Evolutionary conservation across 208 protist species (phyloP), one percentile per base, ranked within the genome.

Genomic region (Trypanosoma boissoni): DNA sequence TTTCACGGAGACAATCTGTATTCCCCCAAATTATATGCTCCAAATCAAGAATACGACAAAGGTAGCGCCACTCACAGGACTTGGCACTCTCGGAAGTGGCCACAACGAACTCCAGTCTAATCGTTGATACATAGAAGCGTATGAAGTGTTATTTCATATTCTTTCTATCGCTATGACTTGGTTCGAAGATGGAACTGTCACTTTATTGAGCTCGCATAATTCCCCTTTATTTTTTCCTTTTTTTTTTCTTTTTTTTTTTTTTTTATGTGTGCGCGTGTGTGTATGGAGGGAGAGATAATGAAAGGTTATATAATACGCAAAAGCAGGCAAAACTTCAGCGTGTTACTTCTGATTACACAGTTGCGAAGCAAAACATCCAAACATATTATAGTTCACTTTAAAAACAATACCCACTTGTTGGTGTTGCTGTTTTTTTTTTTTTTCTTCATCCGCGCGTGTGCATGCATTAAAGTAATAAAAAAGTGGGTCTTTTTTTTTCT

Each of bases 101-200:
- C 5, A 91, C 67, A 60, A 92, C 87, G 16, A 83, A 80, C 67
- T 88, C 79, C 2, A 92, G 29, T 26, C 87, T 73, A 57, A 87
- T 89, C 77, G 91, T 8, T 9, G 14, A 42, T 7, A 32, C 18
- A 42, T 7, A 21, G 44, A 29, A 10, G 20, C 45, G 37, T 31
- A 37, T 18, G 2, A 64, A 48, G 32, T 44, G 49, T 34, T 20
- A 50, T 6, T 39, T 39, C 34, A 12, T 39, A 16, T 39, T 39
- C 8, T 39, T 16, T 12, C 12, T 39, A 12, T 39, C 34, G 34
- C 34, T 16, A 39, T 12, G 34, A 39, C 12, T 32, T 20, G 29
- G 43, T 14, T 48, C 16, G 1, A 10, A 31, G n/a, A 64, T 1
- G 18, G 31, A 10, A 56, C 28, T 16, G 31, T n/a, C 42, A 6